Evolutionary conservation across 2,329 filamentous ascomycete species (phyloP), one percentile per base, ranked within the genome.

Genomic region (Penicillium freii): DNA sequence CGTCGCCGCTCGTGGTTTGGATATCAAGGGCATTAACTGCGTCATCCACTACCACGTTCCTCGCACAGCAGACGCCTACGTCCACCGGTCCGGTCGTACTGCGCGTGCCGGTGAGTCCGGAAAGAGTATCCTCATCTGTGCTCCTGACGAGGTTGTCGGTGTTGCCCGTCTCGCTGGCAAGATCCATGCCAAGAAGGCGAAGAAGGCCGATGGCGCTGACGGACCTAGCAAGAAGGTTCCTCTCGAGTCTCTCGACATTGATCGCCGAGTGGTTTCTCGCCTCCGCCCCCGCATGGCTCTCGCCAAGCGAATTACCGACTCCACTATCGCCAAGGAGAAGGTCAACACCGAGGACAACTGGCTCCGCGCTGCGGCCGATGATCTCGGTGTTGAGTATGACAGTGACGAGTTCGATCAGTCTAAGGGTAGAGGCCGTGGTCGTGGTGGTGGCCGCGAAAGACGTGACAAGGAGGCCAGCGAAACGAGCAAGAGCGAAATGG

Each of bases 31-130:
- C 34, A 91, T 97, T 46, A 89, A 97, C 66, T 82, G 96, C 15
- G 89, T 99, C 17, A 79, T 99, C 19, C 94, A 99, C 76, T 99
- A 99, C 77, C 93, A 99, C 74, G 87, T 97, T 0, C 94, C 94
- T 1, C 89, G 92, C 56, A 82, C 91, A 1, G 94, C 94, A 34
- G 93, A 97, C 73, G 89, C 89, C 47, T 99, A 99, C 71, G 92
- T 99, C 15, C 94, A 99, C 72, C 87, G 94, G 25, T 97, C 94
- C 1, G 94, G 94, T 13, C 90, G 94, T 63, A 97, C 94, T 1
- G 94, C 94, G 2, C 90, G 94, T 69, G 93, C 90, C 3, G 84
- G 87, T 21, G 84, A 84, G 13, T 84, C 83, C 0, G 94, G 94
- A 38, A 84, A 90, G 36, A 96, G 91, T 67, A 87, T 99, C 56